phyloP scores from a whole-genome alignment of 2,329 filamentous ascomycete genomes.

The Colletotrichum scovillei region DNA sequence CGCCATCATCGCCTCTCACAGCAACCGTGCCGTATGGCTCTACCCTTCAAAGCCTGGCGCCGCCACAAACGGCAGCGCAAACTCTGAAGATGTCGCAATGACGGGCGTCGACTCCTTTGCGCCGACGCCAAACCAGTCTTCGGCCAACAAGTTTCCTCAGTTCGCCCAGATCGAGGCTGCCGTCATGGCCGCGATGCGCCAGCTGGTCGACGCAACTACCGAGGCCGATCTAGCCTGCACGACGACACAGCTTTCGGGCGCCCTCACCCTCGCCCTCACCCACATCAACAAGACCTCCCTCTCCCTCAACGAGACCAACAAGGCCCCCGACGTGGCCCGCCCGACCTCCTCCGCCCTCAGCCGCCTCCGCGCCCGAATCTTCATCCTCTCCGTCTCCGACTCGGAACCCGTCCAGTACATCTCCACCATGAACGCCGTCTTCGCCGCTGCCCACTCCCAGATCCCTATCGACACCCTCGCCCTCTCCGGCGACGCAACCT shows the following conservation, averaged over 20 bases:
- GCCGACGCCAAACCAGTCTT: slow-evolving; percentile 48
- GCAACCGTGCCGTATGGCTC: slow-evolving; percentile 87
- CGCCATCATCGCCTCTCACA: slow-evolving; percentile 90
- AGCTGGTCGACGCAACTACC: slow-evolving; percentile 78
- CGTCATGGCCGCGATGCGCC: slow-evolving; percentile 78
- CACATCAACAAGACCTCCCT: slow-evolving; percentile 89
- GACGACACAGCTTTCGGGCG: slow-evolving; percentile 90
- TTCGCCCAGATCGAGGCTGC: slow-evolving; percentile 89
- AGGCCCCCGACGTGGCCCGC: slow-evolving; percentile 50
- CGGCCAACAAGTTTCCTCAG: slow-evolving; percentile 91
- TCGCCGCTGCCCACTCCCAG: slow-evolving; percentile 87
- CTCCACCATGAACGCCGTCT: slow-evolving; percentile 97
- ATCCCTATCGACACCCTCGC: slow-evolving; percentile 95
- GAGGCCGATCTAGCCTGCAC: slow-evolving; percentile 74
- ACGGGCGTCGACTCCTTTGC: slow-evolving; percentile 53
- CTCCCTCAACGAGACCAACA: slow-evolving; percentile 68
- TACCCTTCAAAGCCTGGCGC: slow-evolving; percentile 71
- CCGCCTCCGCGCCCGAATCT: slow-evolving; percentile 81
- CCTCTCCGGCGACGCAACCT: slow-evolving; percentile 86
- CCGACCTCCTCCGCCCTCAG: slow-evolving; percentile 48
- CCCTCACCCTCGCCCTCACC: slow-evolving; percentile 87
- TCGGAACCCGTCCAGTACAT: slow-evolving; percentile 92
- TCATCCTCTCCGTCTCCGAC: slow-evolving; percentile 90
- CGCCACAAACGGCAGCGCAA: slow-evolving; percentile 36
- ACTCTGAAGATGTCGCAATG: slow-evolving; percentile 70